These are phyloP conservation scores for Scutellospora calospora DNA, from an alignment of 371 early-diverging fungal genomes.

Conservation along the genomic window DNA sequence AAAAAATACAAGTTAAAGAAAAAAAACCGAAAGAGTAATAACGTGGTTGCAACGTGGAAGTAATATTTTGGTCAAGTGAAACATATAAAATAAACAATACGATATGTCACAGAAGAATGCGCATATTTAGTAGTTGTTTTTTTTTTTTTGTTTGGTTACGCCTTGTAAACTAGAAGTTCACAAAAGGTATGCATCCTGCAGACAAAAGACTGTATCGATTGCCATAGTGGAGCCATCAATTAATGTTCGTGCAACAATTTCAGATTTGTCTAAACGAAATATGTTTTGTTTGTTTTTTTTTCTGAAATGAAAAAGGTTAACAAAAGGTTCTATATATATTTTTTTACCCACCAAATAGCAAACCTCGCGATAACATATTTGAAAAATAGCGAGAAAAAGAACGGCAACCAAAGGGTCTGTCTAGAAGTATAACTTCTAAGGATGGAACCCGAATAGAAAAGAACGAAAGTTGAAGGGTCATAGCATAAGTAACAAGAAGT, in stretches of 20 bases:
- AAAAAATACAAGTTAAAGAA: neutral
- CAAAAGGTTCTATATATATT: too few species aligned
- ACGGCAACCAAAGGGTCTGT: too few species aligned
- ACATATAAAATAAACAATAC: neutral
- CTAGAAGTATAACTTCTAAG: too few species aligned
- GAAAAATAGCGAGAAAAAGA: too few species aligned
- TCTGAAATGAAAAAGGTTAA: too few species aligned
- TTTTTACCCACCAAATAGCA: too few species aligned
- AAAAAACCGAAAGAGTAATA: neutral
- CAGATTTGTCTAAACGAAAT: too few species aligned
- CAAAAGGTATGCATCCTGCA: slow-evolving; percentile 7
- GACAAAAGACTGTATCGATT: neutral
- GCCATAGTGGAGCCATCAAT: neutral
- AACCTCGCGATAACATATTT: too few species aligned
- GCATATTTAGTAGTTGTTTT: slow-evolving; percentile 14
- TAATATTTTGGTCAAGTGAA: neutral
- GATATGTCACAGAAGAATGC: neutral
- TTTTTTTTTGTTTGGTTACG: slow-evolving; percentile 33
- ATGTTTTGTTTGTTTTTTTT: too few species aligned
- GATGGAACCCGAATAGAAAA: too few species aligned
- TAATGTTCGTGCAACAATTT: neutral
- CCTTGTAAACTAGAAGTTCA: neutral
- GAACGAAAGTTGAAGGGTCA: too few species aligned
- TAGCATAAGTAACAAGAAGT: too few species aligned
- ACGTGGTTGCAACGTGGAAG: neutral